Base-by-base conservation (phyloP, 2,329 filamentous ascomycete genomes). In the Colletotrichum navitas region DNA sequence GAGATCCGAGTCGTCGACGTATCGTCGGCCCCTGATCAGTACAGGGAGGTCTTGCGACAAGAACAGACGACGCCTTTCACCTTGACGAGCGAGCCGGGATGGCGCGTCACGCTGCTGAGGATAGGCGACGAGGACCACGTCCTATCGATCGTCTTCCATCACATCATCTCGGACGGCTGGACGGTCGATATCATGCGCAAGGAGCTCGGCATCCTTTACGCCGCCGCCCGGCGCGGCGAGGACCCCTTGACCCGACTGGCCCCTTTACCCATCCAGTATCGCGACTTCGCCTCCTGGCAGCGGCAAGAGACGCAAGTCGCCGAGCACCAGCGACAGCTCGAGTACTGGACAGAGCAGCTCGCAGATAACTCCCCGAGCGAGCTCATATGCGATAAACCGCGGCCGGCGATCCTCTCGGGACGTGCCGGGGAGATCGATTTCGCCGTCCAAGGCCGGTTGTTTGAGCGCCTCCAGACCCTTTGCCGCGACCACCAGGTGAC, bases 131-230 rank as follows among this genome's bases (percentile, higher is more conserved):
- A 49, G 18, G 59, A 62, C 7, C 41, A 62, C 24, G 16, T 62
- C 32, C 43, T 62, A 1, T 62, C 59, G 16, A 34, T 62, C 16
- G 59, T 62, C 3, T 47, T 62, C 11, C 59, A 62, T 24, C 59
- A 62, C 47, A 62, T 62, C 59, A 62, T 62, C 26, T 62, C 59
- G 10, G 59, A 62, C 59, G 59, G 59, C 59, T 62, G 59, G 59
- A n/a, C 59, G 18, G n/a, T 62, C 29, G 59, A 62, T 5, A 29
- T 62, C 32, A 34, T 62, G 47, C 59, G 59, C n/a, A 62, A 62
- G n/a, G 59, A 62, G 21, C 59, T 62, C 18, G 43, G 43, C 16
- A 16, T 47, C 18, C 49, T 62, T 3, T 62, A 62, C 39, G 32
- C 59, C 18, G 43, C 59, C 7, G 43, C 59, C 29, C 59, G 41